A percentile compares a stretch with the other conserved stretches of the same genome.
phyloP scores from a whole-genome alignment of 1,139 yeast species.

The Kodamaea plutei region DNA sequence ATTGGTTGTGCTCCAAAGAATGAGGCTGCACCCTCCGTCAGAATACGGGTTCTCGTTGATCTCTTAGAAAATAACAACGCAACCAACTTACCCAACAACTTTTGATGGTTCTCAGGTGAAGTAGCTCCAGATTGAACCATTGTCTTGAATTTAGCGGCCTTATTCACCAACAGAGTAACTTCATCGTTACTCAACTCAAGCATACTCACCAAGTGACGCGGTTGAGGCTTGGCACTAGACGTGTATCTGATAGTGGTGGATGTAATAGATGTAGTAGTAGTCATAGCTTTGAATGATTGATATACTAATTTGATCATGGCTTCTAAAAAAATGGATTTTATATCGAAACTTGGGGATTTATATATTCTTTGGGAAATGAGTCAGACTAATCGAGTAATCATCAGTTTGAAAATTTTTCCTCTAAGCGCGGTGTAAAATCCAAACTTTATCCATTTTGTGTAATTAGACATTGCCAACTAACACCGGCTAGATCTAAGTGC shows the following conservation, averaged over 20 bases:
- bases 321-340: conserved; percentile 1
- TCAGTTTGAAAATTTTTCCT: conserved; percentile 2
- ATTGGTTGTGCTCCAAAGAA: conserved; percentile 95
- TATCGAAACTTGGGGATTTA: conserved; percentile 5
- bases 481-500: too few species aligned
- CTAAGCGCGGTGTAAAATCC: conserved; percentile 24
- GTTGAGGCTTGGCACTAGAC: conserved; percentile 16
- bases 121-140: conserved; percentile 50
- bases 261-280: conserved; percentile 6
- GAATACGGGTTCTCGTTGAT: conserved; percentile 90
- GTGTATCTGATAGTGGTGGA: conserved; percentile 6
- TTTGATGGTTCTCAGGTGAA: conserved; percentile 44
- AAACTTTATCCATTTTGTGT: too few species aligned
- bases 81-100: conserved; percentile 73
- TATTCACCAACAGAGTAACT: conserved; percentile 59
- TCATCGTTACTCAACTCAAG: conserved; percentile 71
- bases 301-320: conserved; percentile 2
- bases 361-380: conserved; percentile 11
- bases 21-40: conserved; percentile 91
- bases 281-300: conserved; percentile 3
- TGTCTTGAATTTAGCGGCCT: conserved; percentile 60
- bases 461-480: too few species aligned
- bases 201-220: conserved; percentile 77
- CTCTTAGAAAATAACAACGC: conserved; percentile 85
- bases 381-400: conserved; percentile 17